phyloP scores from a whole-genome alignment of 106 monocot species.

The Acorus calamus region DNA sequence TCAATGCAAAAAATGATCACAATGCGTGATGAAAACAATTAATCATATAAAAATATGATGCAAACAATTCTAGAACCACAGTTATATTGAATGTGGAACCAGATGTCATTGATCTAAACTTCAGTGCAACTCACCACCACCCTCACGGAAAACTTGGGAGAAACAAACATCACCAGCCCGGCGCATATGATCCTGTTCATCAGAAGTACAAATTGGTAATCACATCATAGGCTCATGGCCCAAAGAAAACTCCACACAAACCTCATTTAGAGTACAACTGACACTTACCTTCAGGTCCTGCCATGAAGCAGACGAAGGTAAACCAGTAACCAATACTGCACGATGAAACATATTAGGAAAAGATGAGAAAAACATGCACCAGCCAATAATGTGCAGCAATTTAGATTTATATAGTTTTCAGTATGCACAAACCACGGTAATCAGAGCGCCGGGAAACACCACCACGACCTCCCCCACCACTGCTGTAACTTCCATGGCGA shows the following conservation, averaged over 20 bases:
- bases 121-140: slow-evolving; percentile 32
- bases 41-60: not conserved
- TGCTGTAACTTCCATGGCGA: slow-evolving; percentile 30
- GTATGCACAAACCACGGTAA: slow-evolving; percentile 36
- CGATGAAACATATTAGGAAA: not conserved
- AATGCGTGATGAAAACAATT: too few species aligned
- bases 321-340: slow-evolving; percentile 45
- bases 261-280: not conserved
- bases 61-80: not conserved
- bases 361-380: not conserved
- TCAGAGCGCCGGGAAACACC: slow-evolving; percentile 47
- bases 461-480: slow-evolving; percentile 20
- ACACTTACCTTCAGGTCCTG: slow-evolving; percentile 69
- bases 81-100: not conserved
- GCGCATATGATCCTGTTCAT: slow-evolving; percentile 68
- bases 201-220: not conserved
- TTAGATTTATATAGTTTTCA: too few species aligned
- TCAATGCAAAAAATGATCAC: too few species aligned
- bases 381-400: not conserved
- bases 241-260: too few species aligned
- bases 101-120: slow-evolving; percentile 2
- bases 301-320: slow-evolving; percentile 84
- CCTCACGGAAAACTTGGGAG: slow-evolving; percentile 62
- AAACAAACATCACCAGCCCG: slow-evolving; percentile 76
- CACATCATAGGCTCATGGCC: not conserved